phyloP scores from a whole-genome alignment of 73 alveolate genomes.

The Paramecium primaurelia region DNA sequence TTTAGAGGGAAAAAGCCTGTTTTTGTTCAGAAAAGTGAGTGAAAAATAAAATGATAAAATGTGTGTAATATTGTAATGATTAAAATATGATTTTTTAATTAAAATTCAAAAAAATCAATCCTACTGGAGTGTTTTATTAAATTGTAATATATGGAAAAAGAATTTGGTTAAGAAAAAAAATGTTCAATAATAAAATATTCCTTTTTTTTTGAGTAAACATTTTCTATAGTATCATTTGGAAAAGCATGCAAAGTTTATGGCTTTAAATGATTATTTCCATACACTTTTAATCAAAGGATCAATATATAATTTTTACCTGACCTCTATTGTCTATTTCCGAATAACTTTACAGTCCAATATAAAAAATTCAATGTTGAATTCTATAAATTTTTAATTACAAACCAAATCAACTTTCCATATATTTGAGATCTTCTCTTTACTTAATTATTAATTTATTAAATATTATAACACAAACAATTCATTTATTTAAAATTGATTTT shows the following conservation, averaged over 20 bases:
- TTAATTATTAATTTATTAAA: not conserved
- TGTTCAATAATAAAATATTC: conserved; percentile 60
- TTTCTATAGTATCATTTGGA: conserved; percentile 66
- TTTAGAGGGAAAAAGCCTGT: not conserved
- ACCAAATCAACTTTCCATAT: no score
- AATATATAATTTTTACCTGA: conserved; percentile 79
- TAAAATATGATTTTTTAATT: not conserved
- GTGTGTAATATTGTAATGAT: not conserved
- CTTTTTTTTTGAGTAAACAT: conserved; percentile 60
- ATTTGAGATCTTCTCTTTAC: no score
- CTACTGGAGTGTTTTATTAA: conserved; percentile 14
- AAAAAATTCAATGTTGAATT: conserved; percentile 85
- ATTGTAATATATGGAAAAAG: conserved; percentile 16
- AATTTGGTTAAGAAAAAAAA: conserved; percentile 2
- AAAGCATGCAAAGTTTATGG: conserved; percentile 77
- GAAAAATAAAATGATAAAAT: not conserved
- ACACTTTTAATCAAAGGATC: conserved; percentile 84
- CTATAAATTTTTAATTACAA: conserved; percentile 63
- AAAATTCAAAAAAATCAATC: not conserved
- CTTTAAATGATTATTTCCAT: conserved; percentile 82
- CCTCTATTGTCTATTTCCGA: conserved; percentile 63
- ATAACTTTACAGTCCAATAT: conserved; percentile 64
- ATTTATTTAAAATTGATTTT: not conserved
- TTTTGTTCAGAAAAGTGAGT: not conserved
- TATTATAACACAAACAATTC: not conserved